Base-by-base conservation (phyloP, 768 basidiomycete species). In the Pleurotus tuoliensis region DNA sequence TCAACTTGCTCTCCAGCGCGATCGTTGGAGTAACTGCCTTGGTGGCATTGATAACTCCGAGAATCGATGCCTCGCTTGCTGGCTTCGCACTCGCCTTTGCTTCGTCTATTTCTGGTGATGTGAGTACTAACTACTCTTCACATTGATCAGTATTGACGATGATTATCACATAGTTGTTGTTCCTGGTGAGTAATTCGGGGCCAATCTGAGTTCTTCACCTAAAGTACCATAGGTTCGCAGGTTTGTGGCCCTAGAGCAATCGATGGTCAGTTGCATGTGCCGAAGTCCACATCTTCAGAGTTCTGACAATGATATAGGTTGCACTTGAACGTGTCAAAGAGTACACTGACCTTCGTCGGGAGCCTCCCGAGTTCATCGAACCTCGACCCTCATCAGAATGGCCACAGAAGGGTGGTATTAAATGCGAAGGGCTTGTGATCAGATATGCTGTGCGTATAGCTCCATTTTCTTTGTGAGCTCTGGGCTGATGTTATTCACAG, bases 251-350 rank as follows among this genome's bases (percentile, higher is more conserved):
- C 74, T 96, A 16, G 93, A 97, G 66, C 94, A 97, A 69, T 89
- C 89, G 11, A 94, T 97, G 92, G 94, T 91, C 57, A 58, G 72
- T 59, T 6, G 16, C 37, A 11, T 39, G n/a, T 49, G 13, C 43
- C 30, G 16, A 15, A 18, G 38, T 9, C 24, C 4, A 46, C 16
- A 24, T 8, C 16, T 56, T 18, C 5, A 25, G 56, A 13, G 22
- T 9, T 50, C 47, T 49, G 46, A 48, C 7, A 16, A 53, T 60
- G 22, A 59, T 56, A 13, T 55, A 90, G 88, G 88, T 92, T 61
- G 87, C 90, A 30, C 73, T 93, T 37, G 93, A 95, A 68, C 87
- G 94, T 51, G 83, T 96, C 68, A 94, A 94, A 66, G 94, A 96
- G 72, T 95, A 89, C 67, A 88, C 92, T 3, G 90, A 93, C 61